These are phyloP conservation scores for Vanderwaltozyma yarrowii DNA, from an alignment of 805 yeast genomes.

Conservation along the genomic window DNA sequence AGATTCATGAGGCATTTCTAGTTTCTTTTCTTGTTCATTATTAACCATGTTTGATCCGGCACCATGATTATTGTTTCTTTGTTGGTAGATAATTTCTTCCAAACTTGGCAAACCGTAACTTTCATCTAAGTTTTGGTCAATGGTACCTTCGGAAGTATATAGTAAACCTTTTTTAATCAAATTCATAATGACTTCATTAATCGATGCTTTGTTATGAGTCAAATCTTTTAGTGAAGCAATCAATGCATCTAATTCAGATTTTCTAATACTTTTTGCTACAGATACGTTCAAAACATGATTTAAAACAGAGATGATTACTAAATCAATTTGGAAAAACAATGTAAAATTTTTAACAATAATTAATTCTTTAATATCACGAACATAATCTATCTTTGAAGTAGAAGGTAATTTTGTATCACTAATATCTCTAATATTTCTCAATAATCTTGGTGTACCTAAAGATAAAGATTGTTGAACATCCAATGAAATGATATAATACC, in stretches of 20 bases:
- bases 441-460: constrained; percentile 32
- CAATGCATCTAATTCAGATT: constrained; percentile 31
- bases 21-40: constrained; percentile 23
- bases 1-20: constrained; percentile 32
- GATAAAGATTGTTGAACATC: constrained; percentile 36
- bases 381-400: constrained; percentile 29
- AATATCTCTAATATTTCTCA: constrained; percentile 31
- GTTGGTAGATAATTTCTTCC: constrained; percentile 16
- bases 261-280: constrained; percentile 33
- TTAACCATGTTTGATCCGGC: neutral
- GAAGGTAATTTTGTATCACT: constrained; percentile 38
- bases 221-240: constrained; percentile 27
- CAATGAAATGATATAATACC: constrained; percentile 38
- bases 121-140: constrained; percentile 24
- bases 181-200: constrained; percentile 20
- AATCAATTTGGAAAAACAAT: constrained; percentile 37
- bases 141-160: constrained; percentile 22
- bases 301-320: constrained; percentile 28
- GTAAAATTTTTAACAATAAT: constrained; percentile 39
- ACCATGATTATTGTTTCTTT: neutral
- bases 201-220: constrained; percentile 26
- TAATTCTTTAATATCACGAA: constrained; percentile 34
- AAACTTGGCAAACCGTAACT: constrained; percentile 26
- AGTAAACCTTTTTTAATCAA: constrained; percentile 23
- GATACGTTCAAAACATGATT: constrained; percentile 27